Conservation (phyloP, 1,284 basidiomycete genomes). For the Sparassis latifolia region DNA sequence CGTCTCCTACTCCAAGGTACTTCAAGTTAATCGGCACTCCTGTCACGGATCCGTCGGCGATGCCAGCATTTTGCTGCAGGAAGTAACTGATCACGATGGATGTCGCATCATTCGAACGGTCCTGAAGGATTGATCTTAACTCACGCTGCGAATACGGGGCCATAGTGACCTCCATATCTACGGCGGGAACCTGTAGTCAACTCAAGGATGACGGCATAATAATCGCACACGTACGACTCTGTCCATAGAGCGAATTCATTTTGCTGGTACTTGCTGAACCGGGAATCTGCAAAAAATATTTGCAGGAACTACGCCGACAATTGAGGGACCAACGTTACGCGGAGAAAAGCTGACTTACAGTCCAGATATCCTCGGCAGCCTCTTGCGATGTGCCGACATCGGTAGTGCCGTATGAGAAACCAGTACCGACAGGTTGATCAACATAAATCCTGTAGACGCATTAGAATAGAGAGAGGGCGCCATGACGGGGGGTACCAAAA, state of each 20-base stretch:
- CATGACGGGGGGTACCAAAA: background rate
- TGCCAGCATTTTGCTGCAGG: conserved; percentile 52
- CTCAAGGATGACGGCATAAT: background rate
- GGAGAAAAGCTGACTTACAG: conserved; percentile 14
- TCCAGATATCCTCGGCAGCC: conserved; percentile 55
- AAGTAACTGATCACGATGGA: conserved; percentile 35
- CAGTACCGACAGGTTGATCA: conserved; percentile 58
- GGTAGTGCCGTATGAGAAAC: conserved; percentile 50
- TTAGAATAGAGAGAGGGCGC: background rate
- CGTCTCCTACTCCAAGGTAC: conserved; percentile 56
- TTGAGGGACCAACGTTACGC: too few species aligned
- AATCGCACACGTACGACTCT: conserved; percentile 37
- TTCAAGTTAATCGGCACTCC: conserved; percentile 54
- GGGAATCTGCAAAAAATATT: conserved; percentile 53
- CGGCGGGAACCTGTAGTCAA: background rate
- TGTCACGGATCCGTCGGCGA: conserved; percentile 39
- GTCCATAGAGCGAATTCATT: conserved; percentile 57
- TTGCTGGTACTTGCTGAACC: conserved; percentile 46
- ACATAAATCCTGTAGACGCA: conserved; percentile 33
- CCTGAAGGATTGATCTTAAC: too few species aligned
- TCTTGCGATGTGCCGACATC: conserved; percentile 44
- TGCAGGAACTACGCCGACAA: conserved; percentile 42
- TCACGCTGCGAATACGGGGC: conserved; percentile 41
- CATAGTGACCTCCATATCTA: conserved; percentile 61
- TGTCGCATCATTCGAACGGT: too few species aligned